Conservation (phyloP, 306 rosid species). For the Trifolium subterraneum region DNA sequence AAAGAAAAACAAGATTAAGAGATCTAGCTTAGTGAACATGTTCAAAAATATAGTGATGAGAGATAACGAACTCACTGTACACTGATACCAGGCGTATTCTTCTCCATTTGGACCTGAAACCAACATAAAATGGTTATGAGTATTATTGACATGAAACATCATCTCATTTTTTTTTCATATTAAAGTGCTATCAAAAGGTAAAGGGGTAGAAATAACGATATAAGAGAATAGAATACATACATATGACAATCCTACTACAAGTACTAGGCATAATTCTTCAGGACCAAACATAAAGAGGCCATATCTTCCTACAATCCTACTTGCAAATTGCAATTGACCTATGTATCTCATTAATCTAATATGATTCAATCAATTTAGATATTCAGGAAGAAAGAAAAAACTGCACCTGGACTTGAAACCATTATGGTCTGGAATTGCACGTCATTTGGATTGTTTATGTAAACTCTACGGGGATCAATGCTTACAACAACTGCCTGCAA, state of each 20-base stretch:
- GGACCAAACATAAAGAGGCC: too few relatives aligned
- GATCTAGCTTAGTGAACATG: not conserved
- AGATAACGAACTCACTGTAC: conserved; percentile 69
- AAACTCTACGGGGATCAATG: conserved; percentile 90
- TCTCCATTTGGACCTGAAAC: conserved; percentile 97
- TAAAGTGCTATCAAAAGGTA: too few relatives aligned
- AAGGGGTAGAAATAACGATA: too few relatives aligned
- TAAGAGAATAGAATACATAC: too few relatives aligned
- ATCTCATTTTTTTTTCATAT: not conserved
- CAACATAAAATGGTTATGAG: conserved; percentile 4
- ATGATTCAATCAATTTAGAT: not conserved
- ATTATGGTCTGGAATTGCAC: conserved; percentile 70
- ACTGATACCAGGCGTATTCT: conserved; percentile 97
- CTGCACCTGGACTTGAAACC: conserved; percentile 69
- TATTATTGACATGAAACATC: conserved; percentile 14
- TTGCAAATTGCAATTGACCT: too few relatives aligned
- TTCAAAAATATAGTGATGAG: conserved; percentile 28
- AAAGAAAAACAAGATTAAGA: conserved; percentile 27
- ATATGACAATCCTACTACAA: too few relatives aligned
- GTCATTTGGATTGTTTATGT: conserved; percentile 70
- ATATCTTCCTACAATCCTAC: too few relatives aligned
- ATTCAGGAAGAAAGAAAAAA: not conserved
- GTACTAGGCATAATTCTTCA: too few relatives aligned
- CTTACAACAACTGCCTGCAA: conserved; percentile 96
- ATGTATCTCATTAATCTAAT: too few relatives aligned